phyloP scores from a whole-genome alignment of 192 early-diverging fungal genomes.

The Dispira parvispora region DNA sequence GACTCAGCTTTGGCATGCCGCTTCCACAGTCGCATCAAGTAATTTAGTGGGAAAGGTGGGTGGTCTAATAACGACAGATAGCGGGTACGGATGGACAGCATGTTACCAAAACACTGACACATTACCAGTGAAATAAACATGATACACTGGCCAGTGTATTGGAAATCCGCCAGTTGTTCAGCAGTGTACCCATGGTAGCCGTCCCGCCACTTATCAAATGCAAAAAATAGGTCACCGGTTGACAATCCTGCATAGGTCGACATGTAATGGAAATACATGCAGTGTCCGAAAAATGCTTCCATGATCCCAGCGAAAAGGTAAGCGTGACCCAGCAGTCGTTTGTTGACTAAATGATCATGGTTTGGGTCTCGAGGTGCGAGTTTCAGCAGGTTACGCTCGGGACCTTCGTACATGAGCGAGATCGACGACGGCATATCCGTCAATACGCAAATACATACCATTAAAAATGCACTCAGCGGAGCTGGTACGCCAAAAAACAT shows the following conservation, averaged over 20 bases:
- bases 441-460: constrained; percentile 54
- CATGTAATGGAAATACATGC: constrained; percentile 58
- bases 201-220: constrained; percentile 36
- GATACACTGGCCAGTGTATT: constrained; percentile 36
- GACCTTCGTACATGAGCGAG: constrained; percentile 55
- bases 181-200: constrained; percentile 32
- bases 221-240: constrained; percentile 31
- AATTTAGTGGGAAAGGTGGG: neutral
- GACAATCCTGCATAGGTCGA: constrained; percentile 36
- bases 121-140: constrained; percentile 33
- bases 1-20: neutral
- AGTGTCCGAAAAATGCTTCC: constrained; percentile 43
- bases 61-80: constrained; percentile 20
- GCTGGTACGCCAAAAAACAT: constrained; percentile 66
- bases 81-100: constrained; percentile 28
- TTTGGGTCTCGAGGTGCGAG: constrained; percentile 51
- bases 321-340: constrained; percentile 46
- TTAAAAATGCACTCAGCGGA: constrained; percentile 60
- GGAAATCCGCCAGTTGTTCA: constrained; percentile 25
- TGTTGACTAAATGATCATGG: constrained; percentile 46
- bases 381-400: constrained; percentile 57
- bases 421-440: constrained; percentile 44
- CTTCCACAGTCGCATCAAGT: neutral
- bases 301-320: constrained; percentile 65
- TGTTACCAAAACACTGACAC: constrained; percentile 28